A percentile compares a stretch with the other conserved stretches of the same genome.
Evolutionary conservation across 2,329 filamentous ascomycete species (phyloP).

Genomic region (Penicillium sp.): DNA sequence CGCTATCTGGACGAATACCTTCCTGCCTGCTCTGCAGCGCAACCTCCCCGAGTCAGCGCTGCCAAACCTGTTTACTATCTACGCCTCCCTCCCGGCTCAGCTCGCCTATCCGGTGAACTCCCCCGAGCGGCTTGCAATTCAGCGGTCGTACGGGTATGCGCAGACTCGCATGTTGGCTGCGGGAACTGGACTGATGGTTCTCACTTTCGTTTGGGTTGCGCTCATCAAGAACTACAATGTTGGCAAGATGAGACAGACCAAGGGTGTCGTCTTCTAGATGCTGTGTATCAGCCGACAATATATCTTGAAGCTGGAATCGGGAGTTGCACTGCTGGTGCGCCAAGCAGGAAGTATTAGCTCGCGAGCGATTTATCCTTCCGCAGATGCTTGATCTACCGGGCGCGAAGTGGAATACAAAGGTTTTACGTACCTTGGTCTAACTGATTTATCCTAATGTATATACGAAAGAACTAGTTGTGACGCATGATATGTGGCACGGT

Average conservation of each 20-base stretch:
- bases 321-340: too few relatives aligned
- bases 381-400: not conserved
- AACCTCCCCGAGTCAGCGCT: constrained; percentile 6
- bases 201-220: constrained; percentile 50
- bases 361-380: not conserved
- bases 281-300: too few relatives aligned
- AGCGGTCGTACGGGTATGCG: constrained; percentile 62
- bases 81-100: constrained; percentile 16
- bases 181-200: constrained; percentile 49
- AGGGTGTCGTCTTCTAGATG: constrained; percentile 56
- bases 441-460: not conserved
- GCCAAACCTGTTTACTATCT: constrained; percentile 13
- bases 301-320: too few relatives aligned
- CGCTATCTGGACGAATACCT: constrained; percentile 44
- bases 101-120: constrained; percentile 44
- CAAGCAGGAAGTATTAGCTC: not conserved
- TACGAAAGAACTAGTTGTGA: not conserved
- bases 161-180: constrained; percentile 60
- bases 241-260: constrained; percentile 54
- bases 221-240: constrained; percentile 58
- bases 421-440: not conserved
- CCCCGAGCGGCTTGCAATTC: constrained; percentile 61
- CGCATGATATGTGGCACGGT: not conserved
- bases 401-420: not conserved
- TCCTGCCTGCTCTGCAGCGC: constrained; percentile 48